Conservation (phyloP, 495 filamentous ascomycete genomes). For the Daldinia concentrica region DNA sequence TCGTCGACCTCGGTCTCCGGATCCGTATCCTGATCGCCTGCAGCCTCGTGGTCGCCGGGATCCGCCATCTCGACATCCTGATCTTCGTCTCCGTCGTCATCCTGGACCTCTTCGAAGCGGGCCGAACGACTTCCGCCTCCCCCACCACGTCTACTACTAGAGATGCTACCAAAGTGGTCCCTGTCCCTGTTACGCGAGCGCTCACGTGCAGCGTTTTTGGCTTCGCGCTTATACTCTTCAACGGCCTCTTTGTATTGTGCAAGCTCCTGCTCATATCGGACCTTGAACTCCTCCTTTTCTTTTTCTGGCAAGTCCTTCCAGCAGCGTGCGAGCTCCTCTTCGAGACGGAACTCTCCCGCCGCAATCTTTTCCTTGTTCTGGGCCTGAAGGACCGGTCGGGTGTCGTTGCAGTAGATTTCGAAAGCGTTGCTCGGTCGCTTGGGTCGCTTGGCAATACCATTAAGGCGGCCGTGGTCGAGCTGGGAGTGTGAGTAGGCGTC, state of each 20-base stretch:
- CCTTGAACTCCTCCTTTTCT: slow-evolving; percentile 56
- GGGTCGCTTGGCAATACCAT: slow-evolving; percentile 47
- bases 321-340: slow-evolving; percentile 58
- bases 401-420: slow-evolving; percentile 62
- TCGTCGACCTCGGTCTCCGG: slow-evolving; percentile 55
- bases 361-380: slow-evolving; percentile 50
- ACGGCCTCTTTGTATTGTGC: slow-evolving; percentile 55
- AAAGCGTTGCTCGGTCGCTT: slow-evolving; percentile 59
- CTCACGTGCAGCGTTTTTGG: slow-evolving; percentile 49
- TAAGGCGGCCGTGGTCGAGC: slow-evolving; percentile 36
- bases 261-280: slow-evolving; percentile 53
- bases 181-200: slow-evolving; percentile 42
- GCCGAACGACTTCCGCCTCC: slow-evolving; percentile 30
- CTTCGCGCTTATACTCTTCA: slow-evolving; percentile 43
- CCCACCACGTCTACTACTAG: slow-evolving; percentile 12
- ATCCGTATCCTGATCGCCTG: slow-evolving; percentile 50
- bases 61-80: slow-evolving; percentile 48
- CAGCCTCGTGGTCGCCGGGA: slow-evolving; percentile 36
- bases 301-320: slow-evolving; percentile 59
- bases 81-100: slow-evolving; percentile 44
- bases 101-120: slow-evolving; percentile 41
- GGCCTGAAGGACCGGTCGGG: slow-evolving; percentile 50
- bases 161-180: slow-evolving; percentile 7
- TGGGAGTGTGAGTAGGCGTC: slow-evolving; percentile 56
- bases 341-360: slow-evolving; percentile 51